Evolutionary conservation across 345 rosid species (phyloP).

Genomic region (Pugionium cornutum): DNA sequence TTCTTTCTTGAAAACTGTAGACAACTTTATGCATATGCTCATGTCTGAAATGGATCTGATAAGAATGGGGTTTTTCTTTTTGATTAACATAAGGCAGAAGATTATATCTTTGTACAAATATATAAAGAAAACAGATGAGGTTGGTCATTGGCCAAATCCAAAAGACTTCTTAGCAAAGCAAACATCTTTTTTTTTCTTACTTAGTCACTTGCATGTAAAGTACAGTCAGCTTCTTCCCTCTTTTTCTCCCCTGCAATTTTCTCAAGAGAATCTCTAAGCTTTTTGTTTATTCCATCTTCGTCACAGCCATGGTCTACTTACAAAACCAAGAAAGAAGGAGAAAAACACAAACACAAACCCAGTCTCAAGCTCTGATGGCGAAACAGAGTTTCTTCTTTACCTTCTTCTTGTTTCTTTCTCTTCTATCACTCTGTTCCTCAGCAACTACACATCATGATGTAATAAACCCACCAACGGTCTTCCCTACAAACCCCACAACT

Average conservation of each 20-base stretch:
- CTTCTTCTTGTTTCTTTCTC: slow-evolving; percentile 46
- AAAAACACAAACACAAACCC: slow-evolving; percentile 6
- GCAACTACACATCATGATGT: slow-evolving; percentile 48
- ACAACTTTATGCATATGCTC: slow-evolving; percentile 41
- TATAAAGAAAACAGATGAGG: slow-evolving; percentile 30
- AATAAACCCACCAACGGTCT: slow-evolving; percentile 46
- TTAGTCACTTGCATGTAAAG: slow-evolving; percentile 42
- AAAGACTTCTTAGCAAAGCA: slow-evolving; percentile 66
- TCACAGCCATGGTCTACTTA: slow-evolving; percentile 34
- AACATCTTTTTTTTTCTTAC: slow-evolving; percentile 39
- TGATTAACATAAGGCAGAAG: slow-evolving; percentile 21
- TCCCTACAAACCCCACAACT: slow-evolving; percentile 45
- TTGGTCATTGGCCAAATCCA: slow-evolving; percentile 33
- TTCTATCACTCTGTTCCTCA: slow-evolving; percentile 44
- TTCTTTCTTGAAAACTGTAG: slow-evolving; percentile 38
- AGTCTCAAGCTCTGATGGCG: slow-evolving; percentile 47
- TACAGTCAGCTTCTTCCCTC: slow-evolving; percentile 39
- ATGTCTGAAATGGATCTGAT: slow-evolving; percentile 42
- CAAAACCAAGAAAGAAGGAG: slow-evolving; percentile 31
- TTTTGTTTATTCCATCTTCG: slow-evolving; percentile 29
- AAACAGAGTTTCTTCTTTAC: slow-evolving; percentile 30
- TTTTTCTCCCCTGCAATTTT: slow-evolving; percentile 30
- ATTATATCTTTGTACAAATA: slow-evolving; percentile 24
- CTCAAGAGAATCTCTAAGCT: slow-evolving; percentile 33
- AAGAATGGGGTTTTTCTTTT: slow-evolving; percentile 26